phyloP scores from a whole-genome alignment of 352 stramenopile species.

The Pythium sukuiense region DNA sequence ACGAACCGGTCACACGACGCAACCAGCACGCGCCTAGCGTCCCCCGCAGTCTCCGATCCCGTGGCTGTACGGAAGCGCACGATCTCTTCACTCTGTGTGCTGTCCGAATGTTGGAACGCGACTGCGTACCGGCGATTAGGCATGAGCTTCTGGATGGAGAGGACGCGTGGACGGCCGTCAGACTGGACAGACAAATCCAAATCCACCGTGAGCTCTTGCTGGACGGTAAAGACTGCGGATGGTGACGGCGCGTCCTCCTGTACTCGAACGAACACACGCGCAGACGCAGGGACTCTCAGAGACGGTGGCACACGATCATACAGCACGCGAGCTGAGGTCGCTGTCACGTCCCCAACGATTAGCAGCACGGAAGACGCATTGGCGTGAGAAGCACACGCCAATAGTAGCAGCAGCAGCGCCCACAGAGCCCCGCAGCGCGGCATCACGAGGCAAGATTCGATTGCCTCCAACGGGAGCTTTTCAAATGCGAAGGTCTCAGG shows the following conservation, averaged over 20 bases:
- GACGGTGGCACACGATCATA: conserved; percentile 8
- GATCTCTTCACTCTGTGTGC: conserved; percentile 17
- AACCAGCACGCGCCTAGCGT: conserved; percentile 33
- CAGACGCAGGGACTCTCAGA: not conserved
- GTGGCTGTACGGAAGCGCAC: conserved; percentile 42
- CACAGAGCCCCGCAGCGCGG: no score
- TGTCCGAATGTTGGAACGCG: conserved; percentile 21
- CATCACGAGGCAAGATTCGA: no score
- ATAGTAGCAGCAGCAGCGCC: not conserved
- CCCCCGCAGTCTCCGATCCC: conserved; percentile 5
- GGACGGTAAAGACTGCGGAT: not conserved
- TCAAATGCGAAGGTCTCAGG: no score
- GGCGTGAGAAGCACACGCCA: not conserved
- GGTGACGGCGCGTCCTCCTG: no score
- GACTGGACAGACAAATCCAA: not conserved
- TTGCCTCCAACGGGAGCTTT: no score
- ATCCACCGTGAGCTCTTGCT: not conserved
- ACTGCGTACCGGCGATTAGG: conserved; percentile 45
- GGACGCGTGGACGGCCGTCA: conserved; percentile 24
- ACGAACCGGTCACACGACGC: conserved; percentile 65
- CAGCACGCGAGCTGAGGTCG: conserved; percentile 29
- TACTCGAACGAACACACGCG: not conserved
- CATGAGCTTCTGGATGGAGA: conserved; percentile 34
- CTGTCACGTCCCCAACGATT: conserved; percentile 51
- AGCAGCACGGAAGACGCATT: conserved; percentile 34